These are phyloP conservation scores for Sarocladium kiliense DNA, from an alignment of 2,329 filamentous ascomycete genomes.

Conservation along the genomic window DNA sequence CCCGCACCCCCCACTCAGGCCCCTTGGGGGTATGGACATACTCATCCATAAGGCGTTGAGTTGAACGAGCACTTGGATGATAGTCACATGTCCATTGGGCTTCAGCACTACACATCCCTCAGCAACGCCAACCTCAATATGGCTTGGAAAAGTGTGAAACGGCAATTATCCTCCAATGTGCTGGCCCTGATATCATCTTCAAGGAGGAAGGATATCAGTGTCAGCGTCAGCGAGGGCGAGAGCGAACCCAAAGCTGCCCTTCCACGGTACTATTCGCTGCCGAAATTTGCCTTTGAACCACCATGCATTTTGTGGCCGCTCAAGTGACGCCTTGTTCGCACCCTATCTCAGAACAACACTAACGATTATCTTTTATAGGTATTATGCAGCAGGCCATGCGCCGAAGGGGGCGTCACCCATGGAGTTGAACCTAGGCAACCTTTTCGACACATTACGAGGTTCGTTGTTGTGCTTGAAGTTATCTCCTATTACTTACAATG, in stretches of 20 bases:
- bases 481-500: background rate
- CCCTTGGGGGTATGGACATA: background rate
- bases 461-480: conserved; percentile 6
- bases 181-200: conserved; percentile 24
- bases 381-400: conserved; percentile 22
- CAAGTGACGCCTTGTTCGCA: background rate
- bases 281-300: background rate
- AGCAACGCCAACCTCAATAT: conserved; percentile 19
- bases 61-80: no score
- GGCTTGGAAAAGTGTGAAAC: conserved; percentile 33
- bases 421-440: conserved; percentile 35
- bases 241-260: background rate
- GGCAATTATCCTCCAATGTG: conserved; percentile 27
- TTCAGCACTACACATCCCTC: background rate
- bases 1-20: background rate
- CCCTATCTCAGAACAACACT: background rate
- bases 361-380: conserved; percentile 19
- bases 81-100: background rate
- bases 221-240: conserved; percentile 11
- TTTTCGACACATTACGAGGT: conserved; percentile 48
- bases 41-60: no score
- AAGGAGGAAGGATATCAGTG: conserved; percentile 20
- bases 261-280: conserved; percentile 1
- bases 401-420: conserved; percentile 24
- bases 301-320: background rate